These are phyloP conservation scores for Scedosporium aurantiacum DNA, from an alignment of 2,329 filamentous ascomycete species.

Conservation along the genomic window DNA sequence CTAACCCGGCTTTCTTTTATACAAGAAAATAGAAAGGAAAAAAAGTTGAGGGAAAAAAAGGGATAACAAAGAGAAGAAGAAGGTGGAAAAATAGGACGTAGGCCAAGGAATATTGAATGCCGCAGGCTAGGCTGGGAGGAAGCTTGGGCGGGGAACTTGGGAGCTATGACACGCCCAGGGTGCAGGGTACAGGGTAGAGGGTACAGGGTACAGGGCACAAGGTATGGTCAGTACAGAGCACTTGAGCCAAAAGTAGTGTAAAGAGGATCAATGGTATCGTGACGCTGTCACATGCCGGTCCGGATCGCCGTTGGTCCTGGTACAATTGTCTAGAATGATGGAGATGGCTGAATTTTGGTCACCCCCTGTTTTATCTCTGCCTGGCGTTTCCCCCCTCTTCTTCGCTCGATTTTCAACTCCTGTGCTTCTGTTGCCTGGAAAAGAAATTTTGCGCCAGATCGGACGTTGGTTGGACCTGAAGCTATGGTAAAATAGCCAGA, in stretches of 20 bases:
- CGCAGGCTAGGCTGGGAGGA: no score
- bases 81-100: no score
- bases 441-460: no score
- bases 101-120: no score
- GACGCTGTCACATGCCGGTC: constrained; percentile 3
- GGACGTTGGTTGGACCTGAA: no score
- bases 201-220: background rate
- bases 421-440: no score
- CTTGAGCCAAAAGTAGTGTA: background rate
- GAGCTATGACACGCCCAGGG: no score
- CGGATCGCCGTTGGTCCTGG: background rate
- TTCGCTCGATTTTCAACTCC: no score
- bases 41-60: background rate
- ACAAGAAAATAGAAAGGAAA: background rate
- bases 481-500: no score
- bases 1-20: background rate
- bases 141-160: no score
- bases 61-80: background rate
- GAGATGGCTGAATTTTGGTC: background rate
- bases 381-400: no score
- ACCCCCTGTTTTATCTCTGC: background rate
- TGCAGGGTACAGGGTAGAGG: no score
- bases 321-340: background rate
- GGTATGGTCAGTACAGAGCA: background rate
- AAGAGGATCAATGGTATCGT: background rate